Conservation (phyloP, 768 basidiomycete genomes). For the Tylopilus sp. region DNA sequence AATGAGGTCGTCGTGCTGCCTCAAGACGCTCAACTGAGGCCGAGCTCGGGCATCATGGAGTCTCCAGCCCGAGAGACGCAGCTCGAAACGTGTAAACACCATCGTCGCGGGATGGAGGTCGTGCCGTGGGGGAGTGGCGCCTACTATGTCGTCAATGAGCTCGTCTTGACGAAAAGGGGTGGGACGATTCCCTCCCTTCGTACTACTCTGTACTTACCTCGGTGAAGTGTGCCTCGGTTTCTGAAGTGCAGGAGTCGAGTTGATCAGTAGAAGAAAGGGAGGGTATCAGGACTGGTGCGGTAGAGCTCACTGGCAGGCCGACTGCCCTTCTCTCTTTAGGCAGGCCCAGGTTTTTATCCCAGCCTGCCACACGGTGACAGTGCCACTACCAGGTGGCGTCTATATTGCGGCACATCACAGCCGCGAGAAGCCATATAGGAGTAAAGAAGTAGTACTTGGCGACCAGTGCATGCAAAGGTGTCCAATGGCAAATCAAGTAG, state of each 20-base stretch:
- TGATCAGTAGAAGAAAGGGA: neutral
- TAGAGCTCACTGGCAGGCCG: constrained; percentile 9
- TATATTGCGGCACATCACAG: constrained; percentile 19
- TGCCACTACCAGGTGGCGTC: constrained; percentile 27
- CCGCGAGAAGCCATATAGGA: constrained; percentile 22
- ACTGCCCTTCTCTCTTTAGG: constrained; percentile 1
- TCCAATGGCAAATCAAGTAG: constrained; percentile 10
- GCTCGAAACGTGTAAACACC: constrained; percentile 26
- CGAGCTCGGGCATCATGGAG: constrained; percentile 18
- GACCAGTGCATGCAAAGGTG: constrained; percentile 3
- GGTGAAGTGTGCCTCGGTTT: neutral
- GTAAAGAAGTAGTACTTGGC: constrained; percentile 9
- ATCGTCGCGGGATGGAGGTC: constrained; percentile 4
- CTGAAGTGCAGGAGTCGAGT: neutral
- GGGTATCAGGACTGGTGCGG: constrained; percentile 6
- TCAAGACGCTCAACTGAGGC: constrained; percentile 21
- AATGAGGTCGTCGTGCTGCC: constrained; percentile 21
- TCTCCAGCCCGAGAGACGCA: constrained; percentile 20
- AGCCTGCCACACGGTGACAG: constrained; percentile 24
- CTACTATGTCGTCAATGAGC: constrained; percentile 4
- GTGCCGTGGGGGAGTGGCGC: no score
- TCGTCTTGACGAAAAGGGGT: neutral
- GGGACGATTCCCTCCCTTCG: neutral
- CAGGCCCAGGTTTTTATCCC: constrained; percentile 17
- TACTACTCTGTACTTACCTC: neutral